phyloP scores from a whole-genome alignment of 208 protist genomes.

The Leishmania turanica region DNA sequence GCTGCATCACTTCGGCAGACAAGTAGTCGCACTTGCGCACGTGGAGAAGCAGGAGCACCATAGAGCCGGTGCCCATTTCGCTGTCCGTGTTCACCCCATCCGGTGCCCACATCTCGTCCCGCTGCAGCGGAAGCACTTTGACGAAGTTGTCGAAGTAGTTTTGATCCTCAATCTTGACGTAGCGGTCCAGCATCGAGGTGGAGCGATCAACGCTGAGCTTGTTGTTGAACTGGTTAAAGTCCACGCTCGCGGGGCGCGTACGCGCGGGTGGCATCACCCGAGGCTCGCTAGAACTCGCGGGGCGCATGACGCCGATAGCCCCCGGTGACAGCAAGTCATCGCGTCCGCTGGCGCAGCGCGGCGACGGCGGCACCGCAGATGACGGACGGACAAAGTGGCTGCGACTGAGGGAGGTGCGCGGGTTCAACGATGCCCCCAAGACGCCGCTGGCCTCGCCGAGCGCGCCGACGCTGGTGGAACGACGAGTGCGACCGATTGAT shows the following conservation, averaged over 20 bases:
- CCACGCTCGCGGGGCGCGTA: slow-evolving; percentile 63
- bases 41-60: slow-evolving; percentile 84
- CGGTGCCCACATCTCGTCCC: slow-evolving; percentile 66
- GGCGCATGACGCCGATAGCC: slow-evolving; percentile 17
- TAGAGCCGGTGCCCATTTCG: slow-evolving; percentile 22
- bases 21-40: slow-evolving; percentile 62
- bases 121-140: slow-evolving; percentile 64
- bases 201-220: slow-evolving; percentile 68
- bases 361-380: slow-evolving; percentile 38
- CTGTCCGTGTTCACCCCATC: slow-evolving; percentile 40
- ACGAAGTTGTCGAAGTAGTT: slow-evolving; percentile 85
- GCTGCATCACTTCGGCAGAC: slow-evolving; percentile 26
- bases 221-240: slow-evolving; percentile 66
- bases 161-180: slow-evolving; percentile 88
- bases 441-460: slow-evolving; percentile 31
- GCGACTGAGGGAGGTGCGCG: slow-evolving; percentile 47
- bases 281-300: slow-evolving; percentile 40
- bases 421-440: slow-evolving; percentile 17
- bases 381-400: slow-evolving; percentile 44
- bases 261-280: slow-evolving; percentile 26
- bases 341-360: slow-evolving; percentile 26
- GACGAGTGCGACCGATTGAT: slow-evolving; percentile 17
- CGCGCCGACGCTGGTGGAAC: slow-evolving; percentile 18
- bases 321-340: slow-evolving; percentile 31
- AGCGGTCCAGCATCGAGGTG: slow-evolving; percentile 79